Conservation (phyloP, 768 basidiomycete species). For the Tulasnella sp. region DNA sequence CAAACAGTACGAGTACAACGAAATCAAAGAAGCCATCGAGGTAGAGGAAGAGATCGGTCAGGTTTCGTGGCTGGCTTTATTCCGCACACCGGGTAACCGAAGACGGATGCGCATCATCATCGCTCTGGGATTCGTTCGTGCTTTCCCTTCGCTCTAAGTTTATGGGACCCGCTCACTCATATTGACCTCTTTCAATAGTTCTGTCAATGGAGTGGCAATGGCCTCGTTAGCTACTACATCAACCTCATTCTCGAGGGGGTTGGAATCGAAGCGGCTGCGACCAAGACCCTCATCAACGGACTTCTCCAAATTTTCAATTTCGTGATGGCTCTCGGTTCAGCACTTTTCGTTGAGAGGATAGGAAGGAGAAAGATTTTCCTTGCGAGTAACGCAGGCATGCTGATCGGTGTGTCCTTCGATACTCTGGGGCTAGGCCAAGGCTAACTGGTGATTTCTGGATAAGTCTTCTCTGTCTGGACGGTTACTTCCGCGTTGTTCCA, state of each 20-base stretch:
- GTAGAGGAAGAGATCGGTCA: slow-evolving; percentile 55
- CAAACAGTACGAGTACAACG: slow-evolving; percentile 29
- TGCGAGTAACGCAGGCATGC: slow-evolving; percentile 56
- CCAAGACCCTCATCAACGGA: slow-evolving; percentile 61
- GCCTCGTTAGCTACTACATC: slow-evolving; percentile 61
- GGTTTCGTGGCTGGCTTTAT: slow-evolving; percentile 50
- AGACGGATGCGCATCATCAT: slow-evolving; percentile 65
- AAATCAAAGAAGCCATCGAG: slow-evolving; percentile 64
- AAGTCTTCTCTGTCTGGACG: slow-evolving; percentile 58
- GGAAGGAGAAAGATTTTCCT: slow-evolving; percentile 69
- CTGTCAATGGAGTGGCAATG: slow-evolving; percentile 81
- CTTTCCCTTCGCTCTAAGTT: background rate
- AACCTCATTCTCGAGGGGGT: slow-evolving; percentile 39
- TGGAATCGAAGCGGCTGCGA: slow-evolving; percentile 51
- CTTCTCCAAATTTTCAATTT: slow-evolving; percentile 66
- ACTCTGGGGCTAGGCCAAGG: background rate
- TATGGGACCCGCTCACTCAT: background rate
- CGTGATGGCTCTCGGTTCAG: slow-evolving; percentile 49
- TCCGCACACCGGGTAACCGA: slow-evolving; percentile 61
- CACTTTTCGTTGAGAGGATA: slow-evolving; percentile 60
- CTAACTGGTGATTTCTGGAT: background rate
- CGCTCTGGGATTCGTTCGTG: slow-evolving; percentile 19
- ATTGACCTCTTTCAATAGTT: slow-evolving; percentile 33
- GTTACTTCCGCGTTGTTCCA: slow-evolving; percentile 41
- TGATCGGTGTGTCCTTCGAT: slow-evolving; percentile 43